Evolutionary conservation across 2,329 filamentous ascomycete genomes (phyloP).

Genomic region (Trichoderma asperellum): DNA sequence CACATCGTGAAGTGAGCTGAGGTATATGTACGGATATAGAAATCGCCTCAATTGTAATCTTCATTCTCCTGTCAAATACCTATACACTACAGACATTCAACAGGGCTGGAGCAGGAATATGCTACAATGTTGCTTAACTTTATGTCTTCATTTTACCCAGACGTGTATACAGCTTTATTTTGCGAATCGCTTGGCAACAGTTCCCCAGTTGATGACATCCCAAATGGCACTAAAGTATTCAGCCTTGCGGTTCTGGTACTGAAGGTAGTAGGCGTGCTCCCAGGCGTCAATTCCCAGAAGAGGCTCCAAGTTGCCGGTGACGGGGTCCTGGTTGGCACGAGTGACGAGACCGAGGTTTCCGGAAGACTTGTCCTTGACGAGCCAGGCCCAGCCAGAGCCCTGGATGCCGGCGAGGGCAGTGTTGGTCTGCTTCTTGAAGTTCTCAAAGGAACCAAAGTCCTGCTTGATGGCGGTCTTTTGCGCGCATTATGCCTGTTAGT

Average conservation of each 20-base stretch:
- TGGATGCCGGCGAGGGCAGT: slow-evolving; percentile 73
- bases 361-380: slow-evolving; percentile 71
- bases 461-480: slow-evolving; percentile 60
- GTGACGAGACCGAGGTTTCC: slow-evolving; percentile 68
- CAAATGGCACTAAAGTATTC: slow-evolving; percentile 94
- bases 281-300: slow-evolving; percentile 90
- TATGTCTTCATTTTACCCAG: neutral
- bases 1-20: neutral
- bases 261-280: slow-evolving; percentile 95
- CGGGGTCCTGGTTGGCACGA: slow-evolving; percentile 85
- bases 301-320: slow-evolving; percentile 80
- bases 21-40: neutral
- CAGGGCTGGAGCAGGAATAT: neutral
- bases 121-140: slow-evolving; percentile 6
- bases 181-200: slow-evolving; percentile 75
- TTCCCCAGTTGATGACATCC: slow-evolving; percentile 96
- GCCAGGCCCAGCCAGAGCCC: slow-evolving; percentile 90
- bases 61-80: neutral
- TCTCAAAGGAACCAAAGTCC: slow-evolving; percentile 69
- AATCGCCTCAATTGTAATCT: neutral
- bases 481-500: neutral
- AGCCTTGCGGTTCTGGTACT: slow-evolving; percentile 96
- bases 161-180: slow-evolving; percentile 42
- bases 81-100: neutral
- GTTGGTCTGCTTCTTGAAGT: slow-evolving; percentile 69